phyloP scores from a whole-genome alignment of 1,139 yeast genomes.

The Pichia kudriavzevii region DNA sequence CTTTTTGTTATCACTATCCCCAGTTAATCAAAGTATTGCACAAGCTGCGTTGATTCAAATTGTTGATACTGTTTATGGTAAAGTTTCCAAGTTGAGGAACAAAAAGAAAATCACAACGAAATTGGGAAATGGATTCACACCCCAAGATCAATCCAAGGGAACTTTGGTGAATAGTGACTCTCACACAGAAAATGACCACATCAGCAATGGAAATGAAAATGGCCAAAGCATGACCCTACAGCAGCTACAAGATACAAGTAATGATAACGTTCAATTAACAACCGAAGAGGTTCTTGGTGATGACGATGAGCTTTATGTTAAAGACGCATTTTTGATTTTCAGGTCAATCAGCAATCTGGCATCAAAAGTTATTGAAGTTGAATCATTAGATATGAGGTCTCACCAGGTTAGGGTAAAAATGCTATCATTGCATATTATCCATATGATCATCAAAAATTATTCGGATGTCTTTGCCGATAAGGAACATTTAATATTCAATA shows the following conservation, averaged over 20 bases:
- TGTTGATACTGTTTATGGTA: constrained; percentile 74
- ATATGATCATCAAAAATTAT: constrained; percentile 78
- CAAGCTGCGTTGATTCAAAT: constrained; percentile 93
- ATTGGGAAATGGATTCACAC: background rate
- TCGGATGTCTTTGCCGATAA: constrained; percentile 72
- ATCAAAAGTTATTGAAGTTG: constrained; percentile 70
- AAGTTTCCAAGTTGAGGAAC: constrained; percentile 38
- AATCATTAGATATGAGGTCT: constrained; percentile 74
- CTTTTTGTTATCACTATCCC: constrained; percentile 73
- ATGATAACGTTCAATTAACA: constrained; percentile 50
- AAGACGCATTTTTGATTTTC: constrained; percentile 88
- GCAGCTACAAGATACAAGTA: constrained; percentile 35
- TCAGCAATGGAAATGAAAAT: constrained; percentile 1
- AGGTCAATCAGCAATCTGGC: constrained; percentile 93
- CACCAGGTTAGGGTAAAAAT: constrained; percentile 89
- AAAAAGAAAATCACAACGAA: background rate
- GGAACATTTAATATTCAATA: constrained; percentile 51
- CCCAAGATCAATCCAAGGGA: constrained; percentile 2
- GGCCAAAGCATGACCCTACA: constrained; percentile 38
- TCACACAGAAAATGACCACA: background rate
- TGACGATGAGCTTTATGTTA: constrained; percentile 63
- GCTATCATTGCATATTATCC: constrained; percentile 79
- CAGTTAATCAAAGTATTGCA: constrained; percentile 86
- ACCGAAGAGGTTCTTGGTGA: constrained; percentile 43
- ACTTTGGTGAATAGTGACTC: too few species aligned